Percentiles rank a stretch among this genome's conserved stretches.
phyloP scores from a whole-genome alignment of 1,139 yeast genomes.

The Diutina neorugosa region DNA sequence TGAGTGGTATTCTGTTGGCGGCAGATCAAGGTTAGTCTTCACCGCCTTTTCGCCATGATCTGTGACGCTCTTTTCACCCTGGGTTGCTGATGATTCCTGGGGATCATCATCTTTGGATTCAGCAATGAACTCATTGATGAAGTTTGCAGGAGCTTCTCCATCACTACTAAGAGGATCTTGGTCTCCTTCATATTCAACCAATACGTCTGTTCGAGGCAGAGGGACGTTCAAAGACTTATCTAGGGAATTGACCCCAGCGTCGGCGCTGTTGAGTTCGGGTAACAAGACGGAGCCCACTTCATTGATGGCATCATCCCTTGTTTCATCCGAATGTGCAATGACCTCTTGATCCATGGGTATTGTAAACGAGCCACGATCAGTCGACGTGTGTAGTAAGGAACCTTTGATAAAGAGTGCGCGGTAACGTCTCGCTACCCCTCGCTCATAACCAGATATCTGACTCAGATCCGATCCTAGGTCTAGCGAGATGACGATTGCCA shows the following conservation, averaged over 20 bases:
- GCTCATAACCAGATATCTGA: not conserved
- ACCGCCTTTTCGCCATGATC: too few relatives aligned
- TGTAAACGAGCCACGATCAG: not conserved
- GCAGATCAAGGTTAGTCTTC: too few relatives aligned
- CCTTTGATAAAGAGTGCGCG: not conserved
- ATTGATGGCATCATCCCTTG: not conserved
- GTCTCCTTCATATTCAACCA: not conserved
- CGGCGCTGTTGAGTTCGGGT: not conserved
- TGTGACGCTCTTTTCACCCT: not conserved
- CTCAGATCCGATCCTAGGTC: not conserved
- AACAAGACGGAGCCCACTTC: not conserved
- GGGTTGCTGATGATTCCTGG: not conserved
- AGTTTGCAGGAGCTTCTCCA: not conserved
- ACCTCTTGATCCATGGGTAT: not conserved
- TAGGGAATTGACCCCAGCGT: not conserved
- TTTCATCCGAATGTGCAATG: not conserved
- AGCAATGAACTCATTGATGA: not conserved
- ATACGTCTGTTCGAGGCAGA: not conserved
- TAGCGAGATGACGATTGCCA: slow-evolving; percentile 10
- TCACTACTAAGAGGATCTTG: not conserved
- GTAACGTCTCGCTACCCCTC: not conserved
- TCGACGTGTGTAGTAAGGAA: not conserved
- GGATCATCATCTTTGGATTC: not conserved
- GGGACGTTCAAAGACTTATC: not conserved
- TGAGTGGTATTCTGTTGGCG: too few relatives aligned